phyloP scores from a whole-genome alignment of 192 early-diverging fungal genomes.

The Coemansia sp. region DNA sequence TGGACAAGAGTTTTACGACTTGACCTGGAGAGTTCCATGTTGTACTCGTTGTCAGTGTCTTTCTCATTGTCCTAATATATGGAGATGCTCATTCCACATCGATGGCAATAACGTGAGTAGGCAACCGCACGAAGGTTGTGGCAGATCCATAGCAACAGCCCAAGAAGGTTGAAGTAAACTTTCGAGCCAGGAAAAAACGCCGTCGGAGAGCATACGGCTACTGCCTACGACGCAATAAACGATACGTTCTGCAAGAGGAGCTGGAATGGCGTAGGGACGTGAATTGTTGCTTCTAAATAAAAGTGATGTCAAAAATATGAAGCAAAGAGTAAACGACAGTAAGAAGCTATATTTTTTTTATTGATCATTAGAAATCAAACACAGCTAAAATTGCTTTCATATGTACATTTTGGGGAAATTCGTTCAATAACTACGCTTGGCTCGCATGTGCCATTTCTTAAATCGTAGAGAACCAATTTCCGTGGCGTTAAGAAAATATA shows the following conservation, averaged over 20 bases:
- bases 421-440: neutral
- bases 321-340: too few species aligned
- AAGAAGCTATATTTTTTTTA: too few species aligned
- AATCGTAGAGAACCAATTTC: neutral
- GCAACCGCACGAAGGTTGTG: neutral
- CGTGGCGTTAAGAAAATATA: neutral
- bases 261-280: neutral
- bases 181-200: neutral
- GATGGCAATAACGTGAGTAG: neutral
- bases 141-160: neutral
- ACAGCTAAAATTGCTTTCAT: too few species aligned
- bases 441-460: neutral
- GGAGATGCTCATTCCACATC: neutral
- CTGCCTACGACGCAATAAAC: neutral
- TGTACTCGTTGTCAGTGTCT: too few species aligned
- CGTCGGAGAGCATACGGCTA: neutral
- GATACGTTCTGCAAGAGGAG: neutral
- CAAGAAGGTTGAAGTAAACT: neutral
- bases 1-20: neutral
- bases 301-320: too few species aligned
- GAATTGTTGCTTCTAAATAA: neutral
- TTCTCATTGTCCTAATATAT: neutral
- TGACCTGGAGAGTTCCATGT: too few species aligned
- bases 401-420: too few species aligned
- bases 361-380: too few species aligned